These are phyloP conservation scores for Ustulina deusta DNA, from an alignment of 2,329 filamentous ascomycete species.

Conservation along the genomic window DNA sequence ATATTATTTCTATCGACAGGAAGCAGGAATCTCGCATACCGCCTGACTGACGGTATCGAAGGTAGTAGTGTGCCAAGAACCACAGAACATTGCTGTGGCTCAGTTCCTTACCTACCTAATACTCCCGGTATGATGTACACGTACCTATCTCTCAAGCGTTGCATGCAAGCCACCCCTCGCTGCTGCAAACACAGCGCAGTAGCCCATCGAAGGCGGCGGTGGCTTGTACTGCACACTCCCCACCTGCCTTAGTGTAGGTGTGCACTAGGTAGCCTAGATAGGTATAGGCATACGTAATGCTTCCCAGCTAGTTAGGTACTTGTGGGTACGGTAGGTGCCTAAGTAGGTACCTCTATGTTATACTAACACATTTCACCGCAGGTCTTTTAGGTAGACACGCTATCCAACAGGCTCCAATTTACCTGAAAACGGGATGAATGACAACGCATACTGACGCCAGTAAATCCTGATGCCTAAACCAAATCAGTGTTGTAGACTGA, in stretches of 20 bases:
- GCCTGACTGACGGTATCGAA: conserved; percentile 22
- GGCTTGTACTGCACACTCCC: conserved; percentile 1
- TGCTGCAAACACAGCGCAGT: too few species aligned
- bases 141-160: not conserved
- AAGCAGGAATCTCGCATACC: conserved; percentile 37
- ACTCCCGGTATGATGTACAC: too few species aligned
- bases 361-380: too few species aligned
- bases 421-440: not conserved
- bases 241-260: too few species aligned
- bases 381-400: too few species aligned
- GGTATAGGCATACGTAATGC: conserved; percentile 26
- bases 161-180: conserved; percentile 27
- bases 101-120: not conserved
- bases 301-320: not conserved
- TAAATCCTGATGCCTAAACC: conserved; percentile 29
- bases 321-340: not conserved
- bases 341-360: not conserved
- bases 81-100: conserved; percentile 9
- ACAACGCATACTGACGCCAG: not conserved
- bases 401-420: conserved; percentile 2
- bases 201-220: conserved; percentile 16
- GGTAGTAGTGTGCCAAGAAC: conserved; percentile 31
- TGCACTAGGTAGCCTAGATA: too few species aligned
- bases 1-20: conserved; percentile 40
- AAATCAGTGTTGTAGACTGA: not conserved